A percentile compares a stretch with the other conserved stretches of the same genome.
phyloP scores from a whole-genome alignment of 305 asterid species.

The Stenogyne calaminthoides region DNA sequence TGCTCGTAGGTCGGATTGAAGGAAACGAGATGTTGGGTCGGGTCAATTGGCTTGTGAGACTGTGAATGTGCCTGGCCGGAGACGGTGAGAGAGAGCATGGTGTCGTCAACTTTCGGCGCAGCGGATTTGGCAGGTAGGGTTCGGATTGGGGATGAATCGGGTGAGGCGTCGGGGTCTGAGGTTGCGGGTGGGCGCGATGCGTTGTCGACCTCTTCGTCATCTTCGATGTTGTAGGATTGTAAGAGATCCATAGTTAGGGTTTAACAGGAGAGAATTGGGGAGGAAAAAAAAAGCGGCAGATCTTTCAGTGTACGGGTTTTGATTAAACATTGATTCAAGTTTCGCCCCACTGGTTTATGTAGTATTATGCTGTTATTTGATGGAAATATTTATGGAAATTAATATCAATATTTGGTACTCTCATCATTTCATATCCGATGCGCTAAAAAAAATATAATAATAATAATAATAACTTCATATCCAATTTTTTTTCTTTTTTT shows the following conservation, averaged over 20 bases:
- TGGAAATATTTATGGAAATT: too few relatives aligned
- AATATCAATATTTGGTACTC: too few relatives aligned
- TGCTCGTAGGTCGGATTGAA: conserved; percentile 95
- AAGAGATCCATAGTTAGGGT: conserved; percentile 56
- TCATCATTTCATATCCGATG: too few relatives aligned
- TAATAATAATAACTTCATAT: too few relatives aligned
- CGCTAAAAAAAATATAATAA: too few relatives aligned
- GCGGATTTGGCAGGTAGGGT: conserved; percentile 80
- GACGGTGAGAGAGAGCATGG: conserved; percentile 84
- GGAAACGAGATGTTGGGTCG: conserved; percentile 83
- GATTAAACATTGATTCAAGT: background rate
- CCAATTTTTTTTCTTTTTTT: too few relatives aligned
- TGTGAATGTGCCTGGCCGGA: conserved; percentile 54
- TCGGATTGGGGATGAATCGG: conserved; percentile 78
- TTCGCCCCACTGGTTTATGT: background rate
- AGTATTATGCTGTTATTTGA: too few relatives aligned
- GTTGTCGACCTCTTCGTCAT: conserved; percentile 5
- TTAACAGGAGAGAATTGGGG: conserved; percentile 21
- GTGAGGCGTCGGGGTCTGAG: conserved; percentile 45
- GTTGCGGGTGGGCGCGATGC: conserved; percentile 25
- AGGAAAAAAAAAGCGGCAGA: background rate
- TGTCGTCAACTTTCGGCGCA: conserved; percentile 91
- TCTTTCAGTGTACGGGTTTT: background rate
- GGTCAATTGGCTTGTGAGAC: conserved; percentile 75
- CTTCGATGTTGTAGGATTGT: conserved; percentile 47